phyloP scores from a whole-genome alignment of 1,284 basidiomycete species.

The Schizophyllum commune region DNA sequence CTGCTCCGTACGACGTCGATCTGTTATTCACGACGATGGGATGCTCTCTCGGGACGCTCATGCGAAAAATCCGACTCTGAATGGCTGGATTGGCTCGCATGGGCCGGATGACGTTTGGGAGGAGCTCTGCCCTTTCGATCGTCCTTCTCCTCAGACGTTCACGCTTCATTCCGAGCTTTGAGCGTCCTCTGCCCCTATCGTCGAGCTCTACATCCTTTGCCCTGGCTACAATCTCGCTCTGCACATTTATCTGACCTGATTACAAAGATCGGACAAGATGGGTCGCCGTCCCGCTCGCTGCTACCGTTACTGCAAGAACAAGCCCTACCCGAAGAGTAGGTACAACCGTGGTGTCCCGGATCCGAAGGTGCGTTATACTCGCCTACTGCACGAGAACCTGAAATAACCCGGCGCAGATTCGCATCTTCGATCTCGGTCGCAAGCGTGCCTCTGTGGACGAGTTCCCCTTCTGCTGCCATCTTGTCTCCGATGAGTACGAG shows the following conservation, averaged over 20 bases:
- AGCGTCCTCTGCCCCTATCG: no score
- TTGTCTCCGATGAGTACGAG: constrained; percentile 98
- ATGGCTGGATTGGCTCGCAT: background rate
- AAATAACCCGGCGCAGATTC: constrained; percentile 66
- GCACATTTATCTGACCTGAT: constrained; percentile 6
- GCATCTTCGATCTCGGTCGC: constrained; percentile 91
- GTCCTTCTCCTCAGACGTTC: background rate
- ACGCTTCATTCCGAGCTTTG: no score
- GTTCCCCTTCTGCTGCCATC: constrained; percentile 94
- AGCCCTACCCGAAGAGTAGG: constrained; percentile 90
- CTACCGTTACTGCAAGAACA: constrained; percentile 99
- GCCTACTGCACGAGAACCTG: no score
- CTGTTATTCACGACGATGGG: background rate
- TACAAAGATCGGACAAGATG: constrained; percentile 41
- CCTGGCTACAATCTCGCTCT: no score
- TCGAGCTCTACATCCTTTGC: no score
- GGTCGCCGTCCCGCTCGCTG: constrained; percentile 94
- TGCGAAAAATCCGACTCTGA: background rate
- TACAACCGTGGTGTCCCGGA: constrained; percentile 99
- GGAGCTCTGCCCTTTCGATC: background rate
- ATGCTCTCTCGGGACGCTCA: background rate
- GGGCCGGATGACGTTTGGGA: background rate
- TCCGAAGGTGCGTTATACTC: constrained; percentile 54
- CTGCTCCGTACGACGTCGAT: background rate
- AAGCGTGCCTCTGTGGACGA: constrained; percentile 96